A percentile compares a stretch with the other conserved stretches of the same genome.
phyloP scores from a whole-genome alignment of 345 rosid genomes.

The Citrus mangshanensis region DNA sequence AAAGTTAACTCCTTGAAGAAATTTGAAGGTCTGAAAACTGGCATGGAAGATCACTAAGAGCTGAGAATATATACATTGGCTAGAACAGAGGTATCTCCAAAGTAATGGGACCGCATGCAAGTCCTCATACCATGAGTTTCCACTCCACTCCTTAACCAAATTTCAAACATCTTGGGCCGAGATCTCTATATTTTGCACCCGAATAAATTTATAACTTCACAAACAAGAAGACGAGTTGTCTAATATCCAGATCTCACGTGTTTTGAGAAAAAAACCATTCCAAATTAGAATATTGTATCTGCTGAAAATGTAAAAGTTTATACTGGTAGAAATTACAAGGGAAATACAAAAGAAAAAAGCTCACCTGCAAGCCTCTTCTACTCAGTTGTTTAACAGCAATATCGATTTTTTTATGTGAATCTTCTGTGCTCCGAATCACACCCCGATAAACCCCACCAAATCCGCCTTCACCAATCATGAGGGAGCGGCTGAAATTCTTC shows the following conservation, averaged over 20 bases:
- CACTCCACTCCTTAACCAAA: background rate
- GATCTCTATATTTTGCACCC: background rate
- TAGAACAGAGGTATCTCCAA: background rate
- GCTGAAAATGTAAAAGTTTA: background rate
- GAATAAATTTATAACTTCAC: background rate
- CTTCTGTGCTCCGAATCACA: conserved; percentile 52
- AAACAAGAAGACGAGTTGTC: background rate
- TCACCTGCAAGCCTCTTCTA: conserved; percentile 87
- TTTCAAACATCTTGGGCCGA: background rate
- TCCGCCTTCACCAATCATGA: conserved; percentile 96
- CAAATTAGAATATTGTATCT: background rate
- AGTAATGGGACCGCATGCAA: background rate
- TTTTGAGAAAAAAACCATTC: background rate
- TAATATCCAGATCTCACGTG: background rate
- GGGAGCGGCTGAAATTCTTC: conserved; percentile 81
- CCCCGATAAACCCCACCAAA: conserved; percentile 88
- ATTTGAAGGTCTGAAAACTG: background rate
- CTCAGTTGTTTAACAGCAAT: conserved; percentile 93
- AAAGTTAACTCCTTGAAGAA: background rate
- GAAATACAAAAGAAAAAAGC: conserved; percentile 1
- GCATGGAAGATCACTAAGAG: background rate
- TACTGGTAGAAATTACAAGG: background rate
- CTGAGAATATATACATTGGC: background rate
- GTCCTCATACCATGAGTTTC: background rate
- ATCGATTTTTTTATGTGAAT: conserved; percentile 64